Evolutionary conservation across 225 moss, liverwort and hornwort genomes (phyloP), one percentile per base, ranked within the genome.

Genomic region (Asterella californica): DNA sequence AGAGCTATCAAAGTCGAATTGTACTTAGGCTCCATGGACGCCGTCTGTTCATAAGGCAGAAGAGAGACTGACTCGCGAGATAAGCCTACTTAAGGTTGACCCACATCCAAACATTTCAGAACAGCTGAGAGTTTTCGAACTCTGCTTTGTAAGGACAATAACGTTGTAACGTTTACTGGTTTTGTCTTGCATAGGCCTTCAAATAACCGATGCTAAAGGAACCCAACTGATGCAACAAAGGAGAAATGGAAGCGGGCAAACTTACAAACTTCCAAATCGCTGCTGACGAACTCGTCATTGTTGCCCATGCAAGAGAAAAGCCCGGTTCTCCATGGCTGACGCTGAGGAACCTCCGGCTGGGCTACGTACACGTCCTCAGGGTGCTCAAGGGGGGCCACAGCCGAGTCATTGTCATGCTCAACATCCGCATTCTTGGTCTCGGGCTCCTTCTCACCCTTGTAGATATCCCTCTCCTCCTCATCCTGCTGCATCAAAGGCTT

Each of bases 191-290:
- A 70, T 72, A 46, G 22, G n/a, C 63, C 42, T 38, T 46, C 15
- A 37, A 0, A 74, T 0, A 52, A 11, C 10, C 50, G 52, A 52
- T 74, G 21, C 50, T 5, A 24, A 11, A 70, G 9, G 54, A 74
- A 53, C 5, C 52, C 2, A 53, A 74, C 34, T 21, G 54, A 30
- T 30, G 29, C 10, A 25, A 33, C 4, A 15, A 2, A 70, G 38
- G 38, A 70, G 69, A 18, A 38, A 37, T 6, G 42, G 30, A 2
- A 17, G 2, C 17, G 6, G 22, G 38, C 21, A 75, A 70, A 86
- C 95, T 93, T 70, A 93, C 96, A 96, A 82, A 96, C 96, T 92
- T 96, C 93, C 78, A 96, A 80, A 77, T 96, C 93, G 65, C 89
- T 96, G 89, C 89, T 81, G 81, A 89, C 91, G 79, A 91, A 92